phyloP scores from a whole-genome alignment of 2,329 filamentous ascomycete species.

The Exophiala aquamarina region DNA sequence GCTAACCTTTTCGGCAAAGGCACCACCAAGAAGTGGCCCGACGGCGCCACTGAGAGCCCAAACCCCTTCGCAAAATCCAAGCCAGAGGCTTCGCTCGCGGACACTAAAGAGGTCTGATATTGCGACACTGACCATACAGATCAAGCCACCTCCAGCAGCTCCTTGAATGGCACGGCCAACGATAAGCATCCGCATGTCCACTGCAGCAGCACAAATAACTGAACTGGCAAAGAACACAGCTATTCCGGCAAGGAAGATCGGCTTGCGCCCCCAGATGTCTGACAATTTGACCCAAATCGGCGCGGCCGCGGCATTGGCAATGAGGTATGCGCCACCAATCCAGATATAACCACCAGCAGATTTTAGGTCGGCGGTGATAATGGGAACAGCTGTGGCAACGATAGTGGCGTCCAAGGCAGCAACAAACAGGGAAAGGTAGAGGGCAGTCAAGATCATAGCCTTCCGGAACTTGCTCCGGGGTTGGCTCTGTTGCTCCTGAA shows the following conservation, averaged over 20 bases:
- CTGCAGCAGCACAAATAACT: constrained; percentile 50
- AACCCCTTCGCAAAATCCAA: constrained; percentile 53
- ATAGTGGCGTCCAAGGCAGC: constrained; percentile 35
- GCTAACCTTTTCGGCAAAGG: constrained; percentile 42
- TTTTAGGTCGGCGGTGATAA: constrained; percentile 47
- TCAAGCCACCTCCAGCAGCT: constrained; percentile 53
- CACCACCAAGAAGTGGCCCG: constrained; percentile 55
- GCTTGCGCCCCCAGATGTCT: constrained; percentile 60
- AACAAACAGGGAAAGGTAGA: constrained; percentile 31
- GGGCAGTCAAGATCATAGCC: constrained; percentile 27
- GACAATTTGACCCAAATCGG: constrained; percentile 69
- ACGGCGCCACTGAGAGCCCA: constrained; percentile 56
- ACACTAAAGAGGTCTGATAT: constrained; percentile 58
- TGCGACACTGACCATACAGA: constrained; percentile 53
- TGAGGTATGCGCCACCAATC: constrained; percentile 73
- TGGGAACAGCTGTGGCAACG: constrained; percentile 35
- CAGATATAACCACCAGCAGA: constrained; percentile 72
- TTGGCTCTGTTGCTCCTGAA: constrained; percentile 5
- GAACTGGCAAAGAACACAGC: constrained; percentile 51
- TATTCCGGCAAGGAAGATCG: constrained; percentile 50
- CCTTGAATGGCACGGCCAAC: constrained; percentile 56
- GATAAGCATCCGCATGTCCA: constrained; percentile 54
- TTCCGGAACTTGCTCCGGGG: constrained; percentile 24
- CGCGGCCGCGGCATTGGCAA: constrained; percentile 65
- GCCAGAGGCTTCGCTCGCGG: constrained; percentile 48